Evolutionary conservation across 208 protist species (phyloP).

Genomic region (Trichomonas gallinae): DNA sequence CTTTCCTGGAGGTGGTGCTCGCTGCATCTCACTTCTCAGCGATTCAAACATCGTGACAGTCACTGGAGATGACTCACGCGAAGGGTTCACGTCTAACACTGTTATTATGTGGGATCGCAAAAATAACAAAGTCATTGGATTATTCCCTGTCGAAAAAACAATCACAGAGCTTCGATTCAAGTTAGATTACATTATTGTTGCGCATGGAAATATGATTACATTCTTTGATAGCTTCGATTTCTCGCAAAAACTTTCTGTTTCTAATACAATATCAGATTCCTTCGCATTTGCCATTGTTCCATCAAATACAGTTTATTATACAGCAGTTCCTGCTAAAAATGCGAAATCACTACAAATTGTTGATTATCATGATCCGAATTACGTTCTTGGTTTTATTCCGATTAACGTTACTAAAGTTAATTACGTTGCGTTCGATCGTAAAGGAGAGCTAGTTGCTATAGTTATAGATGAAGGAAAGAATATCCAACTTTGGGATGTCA

Average conservation of each 20-base stretch:
- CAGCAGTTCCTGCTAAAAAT: not conserved
- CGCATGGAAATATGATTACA: not conserved
- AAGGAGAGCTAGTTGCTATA: not conserved
- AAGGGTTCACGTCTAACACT: not conserved
- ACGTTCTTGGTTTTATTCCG: not conserved
- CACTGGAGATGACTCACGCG: not conserved
- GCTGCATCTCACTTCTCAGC: not conserved
- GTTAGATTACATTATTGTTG: not conserved
- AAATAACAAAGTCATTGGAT: not conserved
- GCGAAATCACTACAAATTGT: not conserved
- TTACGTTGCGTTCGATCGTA: not conserved
- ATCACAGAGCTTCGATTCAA: not conserved
- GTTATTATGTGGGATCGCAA: not conserved
- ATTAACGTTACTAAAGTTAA: not conserved
- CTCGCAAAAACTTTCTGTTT: not conserved
- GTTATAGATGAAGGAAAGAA: not conserved
- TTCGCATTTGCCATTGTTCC: not conserved
- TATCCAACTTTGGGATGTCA: not conserved
- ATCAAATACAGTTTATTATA: not conserved
- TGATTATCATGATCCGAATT: constrained; percentile 13
- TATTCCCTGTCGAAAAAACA: not conserved
- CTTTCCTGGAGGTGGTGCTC: not conserved
- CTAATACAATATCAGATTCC: not conserved
- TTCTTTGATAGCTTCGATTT: not conserved
- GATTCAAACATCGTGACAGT: not conserved